Evolutionary conservation across 2,329 filamentous ascomycete genomes (phyloP), one percentile per base, ranked within the genome.

Genomic region (Tolypocladium paradoxum): DNA sequence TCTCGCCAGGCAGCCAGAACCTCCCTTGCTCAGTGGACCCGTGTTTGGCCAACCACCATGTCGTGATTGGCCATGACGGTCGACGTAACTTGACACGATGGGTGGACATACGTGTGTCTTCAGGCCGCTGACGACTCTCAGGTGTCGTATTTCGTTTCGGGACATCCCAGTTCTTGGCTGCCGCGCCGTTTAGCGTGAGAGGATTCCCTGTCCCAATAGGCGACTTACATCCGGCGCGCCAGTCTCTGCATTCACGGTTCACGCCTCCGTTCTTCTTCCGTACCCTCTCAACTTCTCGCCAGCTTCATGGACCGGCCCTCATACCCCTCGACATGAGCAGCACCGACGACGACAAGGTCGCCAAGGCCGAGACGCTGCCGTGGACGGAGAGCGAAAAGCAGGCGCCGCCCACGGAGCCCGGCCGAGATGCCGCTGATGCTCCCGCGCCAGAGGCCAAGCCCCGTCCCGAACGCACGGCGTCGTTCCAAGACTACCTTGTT

Each of bases 401-500:
- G 22, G 27, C 34, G 9, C 16, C 38, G 24, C 33, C 43, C 4
- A 18, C 8, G 16, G 33, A 27, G 22, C 6, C 27, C 14, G 34
- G 24, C 2, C 40, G 7, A 34, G 20, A 50, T 2, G 37, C 12
- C 22, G 33, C 16, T 27, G 22, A 24, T n/a, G 24, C 24, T 20
- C 31, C 22, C 18, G n/a, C 37, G 18, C 11, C 27, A 16, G 50
- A 51, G 22, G 20, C 48, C 12, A 52, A 52, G 33, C 31, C 50
- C 22, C 54, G 54, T 24, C 54, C 52, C 20, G 49, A 77, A 60
- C 68, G 76, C 53, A 72, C 75, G 53, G 74, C 76, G 0, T 61
- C 55, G 2, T 65, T 76, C 51, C 63, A 66, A 14, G 76, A 79
- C 62, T 79, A 77, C 58, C 48, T 73, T 54, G 65, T 67, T 49